Evolutionary conservation across 345 rosid species (phyloP).

Genomic region (Cardamine resedifolia): DNA sequence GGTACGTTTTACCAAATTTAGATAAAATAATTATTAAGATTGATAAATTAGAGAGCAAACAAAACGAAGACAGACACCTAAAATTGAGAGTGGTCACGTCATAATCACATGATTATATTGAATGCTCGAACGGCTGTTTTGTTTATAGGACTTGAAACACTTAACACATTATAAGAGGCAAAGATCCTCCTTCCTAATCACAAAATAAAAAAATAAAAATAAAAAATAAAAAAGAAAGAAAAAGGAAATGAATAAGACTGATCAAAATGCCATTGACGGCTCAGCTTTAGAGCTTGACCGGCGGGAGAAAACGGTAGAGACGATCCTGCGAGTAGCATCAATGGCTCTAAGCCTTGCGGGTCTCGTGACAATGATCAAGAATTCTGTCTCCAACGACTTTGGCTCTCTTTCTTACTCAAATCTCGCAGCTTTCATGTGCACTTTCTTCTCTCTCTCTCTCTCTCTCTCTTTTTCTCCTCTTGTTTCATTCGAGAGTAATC

Average conservation of each 20-base stretch:
- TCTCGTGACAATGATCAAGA: constrained; percentile 68
- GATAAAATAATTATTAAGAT: background rate
- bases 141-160: background rate
- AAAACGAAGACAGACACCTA: constrained; percentile 25
- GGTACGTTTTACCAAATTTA: constrained; percentile 14
- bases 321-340: constrained; percentile 55
- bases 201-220: background rate
- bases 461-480: background rate
- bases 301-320: constrained; percentile 39
- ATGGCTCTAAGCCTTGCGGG: constrained; percentile 61
- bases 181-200: constrained; percentile 5
- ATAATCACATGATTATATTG: constrained; percentile 23
- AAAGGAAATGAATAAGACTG: constrained; percentile 7
- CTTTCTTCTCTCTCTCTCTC: background rate
- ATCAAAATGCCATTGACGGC: background rate
- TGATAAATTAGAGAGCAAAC: background rate
- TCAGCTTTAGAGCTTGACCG: constrained; percentile 16
- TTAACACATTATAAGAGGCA: constrained; percentile 1
- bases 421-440: constrained; percentile 77
- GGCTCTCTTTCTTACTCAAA: constrained; percentile 78
- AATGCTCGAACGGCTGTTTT: constrained; percentile 15
- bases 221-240: background rate
- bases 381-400: constrained; percentile 58
- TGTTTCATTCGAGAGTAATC: constrained; percentile 42
- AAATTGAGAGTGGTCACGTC: background rate